Percentiles rank a stretch among this genome's conserved stretches.
These are phyloP conservation scores for Russula compacta DNA, from an alignment of 768 basidiomycete species.

Conservation along the genomic window DNA sequence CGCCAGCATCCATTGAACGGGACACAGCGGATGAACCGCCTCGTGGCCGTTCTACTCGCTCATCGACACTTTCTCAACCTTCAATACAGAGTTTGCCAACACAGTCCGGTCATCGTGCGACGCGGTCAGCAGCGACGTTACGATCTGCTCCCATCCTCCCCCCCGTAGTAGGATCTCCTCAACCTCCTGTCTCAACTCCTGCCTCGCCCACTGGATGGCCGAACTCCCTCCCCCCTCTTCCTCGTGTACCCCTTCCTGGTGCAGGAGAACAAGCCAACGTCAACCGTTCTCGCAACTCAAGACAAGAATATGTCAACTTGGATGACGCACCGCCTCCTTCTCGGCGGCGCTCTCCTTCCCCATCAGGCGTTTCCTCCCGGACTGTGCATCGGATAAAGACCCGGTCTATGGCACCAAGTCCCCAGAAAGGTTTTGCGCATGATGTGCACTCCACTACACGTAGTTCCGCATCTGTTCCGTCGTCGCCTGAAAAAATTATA, in stretches of 20 bases:
- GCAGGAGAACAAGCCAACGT: neutral
- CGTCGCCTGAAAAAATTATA: slow-evolving; percentile 14
- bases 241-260: slow-evolving; percentile 7
- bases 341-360: slow-evolving; percentile 19
- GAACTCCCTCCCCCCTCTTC: slow-evolving; percentile 10
- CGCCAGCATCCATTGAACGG: slow-evolving; percentile 5
- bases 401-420: neutral
- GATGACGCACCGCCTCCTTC: slow-evolving; percentile 20
- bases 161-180: neutral
- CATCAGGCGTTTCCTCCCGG: slow-evolving; percentile 1
- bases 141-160: neutral
- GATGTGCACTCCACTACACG: slow-evolving; percentile 5
- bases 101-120: slow-evolving; percentile 9
- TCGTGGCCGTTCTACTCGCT: slow-evolving; percentile 13
- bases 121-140: slow-evolving; percentile 15
- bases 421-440: neutral
- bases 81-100: neutral
- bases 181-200: slow-evolving; percentile 11
- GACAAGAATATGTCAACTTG: slow-evolving; percentile 18
- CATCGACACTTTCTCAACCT: slow-evolving; percentile 14
- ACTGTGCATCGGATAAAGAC: neutral
- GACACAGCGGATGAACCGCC: slow-evolving; percentile 1
- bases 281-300: neutral
- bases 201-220: slow-evolving; percentile 18
- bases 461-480: slow-evolving; percentile 13